A percentile compares a stretch with the other conserved stretches of the same genome.
These are phyloP conservation scores for Seiridium cupressi DNA, from an alignment of 2,329 filamentous ascomycete genomes.

Conservation along the genomic window DNA sequence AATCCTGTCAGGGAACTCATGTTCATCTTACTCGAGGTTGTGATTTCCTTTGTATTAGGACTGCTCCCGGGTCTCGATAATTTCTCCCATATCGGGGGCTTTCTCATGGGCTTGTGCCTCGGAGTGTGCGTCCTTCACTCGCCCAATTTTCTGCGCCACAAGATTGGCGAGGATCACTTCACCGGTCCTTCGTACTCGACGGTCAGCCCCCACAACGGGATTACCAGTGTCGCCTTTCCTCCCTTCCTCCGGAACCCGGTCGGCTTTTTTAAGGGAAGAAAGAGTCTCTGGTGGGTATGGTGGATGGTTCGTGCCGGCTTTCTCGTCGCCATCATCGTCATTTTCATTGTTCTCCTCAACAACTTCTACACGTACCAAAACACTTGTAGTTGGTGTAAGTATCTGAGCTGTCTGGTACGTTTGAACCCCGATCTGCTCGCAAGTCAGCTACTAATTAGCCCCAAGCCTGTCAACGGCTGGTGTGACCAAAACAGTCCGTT, in stretches of 20 bases:
- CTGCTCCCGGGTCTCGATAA: constrained; percentile 93
- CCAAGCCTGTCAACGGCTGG: constrained; percentile 28
- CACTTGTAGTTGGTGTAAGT: constrained; percentile 90
- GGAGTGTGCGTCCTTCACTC: constrained; percentile 88
- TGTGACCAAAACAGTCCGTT: constrained; percentile 24
- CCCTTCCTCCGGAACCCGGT: constrained; percentile 61
- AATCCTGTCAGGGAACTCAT: constrained; percentile 80
- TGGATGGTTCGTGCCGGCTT: constrained; percentile 82
- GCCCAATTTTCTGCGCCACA: constrained; percentile 73
- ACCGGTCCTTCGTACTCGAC: constrained; percentile 63
- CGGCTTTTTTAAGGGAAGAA: constrained; percentile 88
- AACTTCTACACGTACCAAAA: constrained; percentile 85
- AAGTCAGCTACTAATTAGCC: constrained; percentile 1
- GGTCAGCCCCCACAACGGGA: constrained; percentile 47
- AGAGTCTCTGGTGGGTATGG: constrained; percentile 96
- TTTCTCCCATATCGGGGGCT: constrained; percentile 95
- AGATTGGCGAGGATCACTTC: constrained; percentile 62
- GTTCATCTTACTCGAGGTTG: constrained; percentile 81
- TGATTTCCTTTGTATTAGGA: constrained; percentile 88
- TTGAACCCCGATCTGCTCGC: not conserved
- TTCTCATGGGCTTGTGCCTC: constrained; percentile 84
- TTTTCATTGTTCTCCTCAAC: constrained; percentile 81
- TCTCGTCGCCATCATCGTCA: constrained; percentile 76
- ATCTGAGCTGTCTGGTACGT: constrained; percentile 88
- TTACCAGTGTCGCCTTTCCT: constrained; percentile 44